Evolutionary conservation across 768 basidiomycete genomes (phyloP).

Genomic region (Lactarius hengduanensis): DNA sequence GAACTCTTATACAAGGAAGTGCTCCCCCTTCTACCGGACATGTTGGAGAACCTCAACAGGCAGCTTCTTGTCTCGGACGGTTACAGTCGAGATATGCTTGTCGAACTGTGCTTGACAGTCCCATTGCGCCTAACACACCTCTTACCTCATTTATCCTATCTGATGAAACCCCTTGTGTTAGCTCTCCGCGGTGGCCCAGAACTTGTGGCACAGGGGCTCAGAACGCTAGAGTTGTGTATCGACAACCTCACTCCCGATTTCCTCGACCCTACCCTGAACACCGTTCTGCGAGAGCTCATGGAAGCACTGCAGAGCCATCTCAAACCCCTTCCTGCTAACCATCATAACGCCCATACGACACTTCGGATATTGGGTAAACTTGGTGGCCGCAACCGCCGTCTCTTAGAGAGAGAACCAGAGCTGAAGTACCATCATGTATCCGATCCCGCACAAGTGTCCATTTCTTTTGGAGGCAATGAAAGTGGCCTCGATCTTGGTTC

Average conservation of each 20-base stretch:
- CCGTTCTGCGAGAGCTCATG: constrained; percentile 91
- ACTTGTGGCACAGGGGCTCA: constrained; percentile 89
- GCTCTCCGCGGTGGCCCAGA: constrained; percentile 86
- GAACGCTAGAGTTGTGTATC: constrained; percentile 97
- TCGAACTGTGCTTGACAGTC: constrained; percentile 95
- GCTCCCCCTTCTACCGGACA: constrained; percentile 91
- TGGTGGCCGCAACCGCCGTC: constrained; percentile 87
- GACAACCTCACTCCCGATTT: constrained; percentile 98
- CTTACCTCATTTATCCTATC: constrained; percentile 88
- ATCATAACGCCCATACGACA: constrained; percentile 89
- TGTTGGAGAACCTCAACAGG: constrained; percentile 92
- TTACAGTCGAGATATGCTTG: constrained; percentile 85
- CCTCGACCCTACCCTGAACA: constrained; percentile 91
- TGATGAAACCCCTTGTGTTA: constrained; percentile 94
- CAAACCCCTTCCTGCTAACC: constrained; percentile 84
- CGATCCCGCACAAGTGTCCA: constrained; percentile 62
- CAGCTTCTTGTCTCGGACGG: constrained; percentile 85
- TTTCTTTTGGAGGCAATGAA: constrained; percentile 70
- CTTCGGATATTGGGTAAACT: constrained; percentile 96
- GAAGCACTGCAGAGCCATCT: constrained; percentile 89
- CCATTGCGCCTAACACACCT: constrained; percentile 94
- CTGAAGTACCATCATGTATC: constrained; percentile 70
- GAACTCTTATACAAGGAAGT: constrained; percentile 96
- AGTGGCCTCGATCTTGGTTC: constrained; percentile 68
- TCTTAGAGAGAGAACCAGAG: constrained; percentile 76